phyloP scores from a whole-genome alignment of 371 early-diverging fungal species.

The Batrachochytrium dendrobatidis region DNA sequence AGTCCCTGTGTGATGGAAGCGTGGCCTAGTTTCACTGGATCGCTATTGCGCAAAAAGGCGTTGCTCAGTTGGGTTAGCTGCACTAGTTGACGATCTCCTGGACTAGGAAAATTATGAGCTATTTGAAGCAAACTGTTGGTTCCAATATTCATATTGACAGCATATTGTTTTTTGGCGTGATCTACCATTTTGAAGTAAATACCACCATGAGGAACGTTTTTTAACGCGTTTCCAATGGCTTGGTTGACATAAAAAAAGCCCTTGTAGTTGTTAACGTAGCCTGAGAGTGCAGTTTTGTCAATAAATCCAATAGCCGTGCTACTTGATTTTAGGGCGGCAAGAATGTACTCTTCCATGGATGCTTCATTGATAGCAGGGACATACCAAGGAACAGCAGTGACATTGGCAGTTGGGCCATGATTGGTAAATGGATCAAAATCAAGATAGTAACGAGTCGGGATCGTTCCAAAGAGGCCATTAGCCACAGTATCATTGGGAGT shows the following conservation, averaged over 20 bases:
- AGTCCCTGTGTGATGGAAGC: conserved; percentile 53
- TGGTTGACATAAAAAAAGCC: background rate
- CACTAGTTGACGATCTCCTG: conserved; percentile 45
- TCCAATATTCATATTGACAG: conserved; percentile 51
- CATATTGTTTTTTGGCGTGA: conserved; percentile 25
- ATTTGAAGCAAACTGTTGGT: conserved; percentile 39
- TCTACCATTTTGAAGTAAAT: conserved; percentile 41
- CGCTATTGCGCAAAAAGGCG: conserved; percentile 41
- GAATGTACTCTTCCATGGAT: conserved; percentile 13
- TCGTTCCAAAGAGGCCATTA: conserved; percentile 14
- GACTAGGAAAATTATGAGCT: conserved; percentile 44
- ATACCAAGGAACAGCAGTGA: conserved; percentile 14
- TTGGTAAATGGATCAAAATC: too few species aligned
- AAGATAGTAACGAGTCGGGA: conserved; percentile 17
- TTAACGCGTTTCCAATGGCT: conserved; percentile 10
- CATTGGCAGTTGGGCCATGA: too few species aligned
- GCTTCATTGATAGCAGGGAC: conserved; percentile 1
- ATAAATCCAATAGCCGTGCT: too few species aligned
- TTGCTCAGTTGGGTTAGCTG: conserved; percentile 44
- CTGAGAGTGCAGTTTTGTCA: conserved; percentile 19
- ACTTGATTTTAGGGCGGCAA: conserved; percentile 11
- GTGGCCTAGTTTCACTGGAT: conserved; percentile 5
- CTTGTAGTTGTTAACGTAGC: background rate
- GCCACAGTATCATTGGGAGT: too few species aligned
- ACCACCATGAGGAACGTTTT: conserved; percentile 54